A percentile compares a stretch with the other conserved stretches of the same genome.
Evolutionary conservation across 768 basidiomycete genomes (phyloP).

Genomic region (Lactarius sanguifluus): DNA sequence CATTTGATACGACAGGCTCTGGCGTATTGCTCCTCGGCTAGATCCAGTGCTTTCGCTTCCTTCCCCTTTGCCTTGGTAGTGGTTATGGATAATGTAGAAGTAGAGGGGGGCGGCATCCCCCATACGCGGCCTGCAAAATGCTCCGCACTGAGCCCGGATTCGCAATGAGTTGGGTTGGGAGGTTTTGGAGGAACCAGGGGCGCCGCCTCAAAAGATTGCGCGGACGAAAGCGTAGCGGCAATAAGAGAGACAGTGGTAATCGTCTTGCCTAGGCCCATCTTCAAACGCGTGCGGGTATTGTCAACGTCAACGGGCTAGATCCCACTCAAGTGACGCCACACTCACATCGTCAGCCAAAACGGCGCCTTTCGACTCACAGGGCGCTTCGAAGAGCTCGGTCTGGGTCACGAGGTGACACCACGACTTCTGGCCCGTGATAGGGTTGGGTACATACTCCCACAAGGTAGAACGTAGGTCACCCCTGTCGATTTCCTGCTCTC

Average conservation of each 20-base stretch:
- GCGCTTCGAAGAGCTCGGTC: conserved; percentile 65
- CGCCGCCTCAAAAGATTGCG: conserved; percentile 57
- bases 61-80: conserved; percentile 62
- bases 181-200: conserved; percentile 49
- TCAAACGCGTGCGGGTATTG: conserved; percentile 1
- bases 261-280: conserved; percentile 99
- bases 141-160: conserved; percentile 39
- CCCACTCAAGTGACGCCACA: conserved; percentile 21
- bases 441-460: conserved; percentile 62
- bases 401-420: conserved; percentile 90
- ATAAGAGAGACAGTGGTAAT: conserved; percentile 94
- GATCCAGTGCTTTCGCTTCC: conserved; percentile 64
- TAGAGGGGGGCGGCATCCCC: conserved; percentile 67
- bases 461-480: conserved; percentile 68
- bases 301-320: conserved; percentile 7
- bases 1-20: conserved; percentile 76
- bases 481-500: conserved; percentile 65
- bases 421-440: conserved; percentile 44
- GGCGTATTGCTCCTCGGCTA: conserved; percentile 64
- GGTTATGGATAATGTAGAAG: conserved; percentile 31
- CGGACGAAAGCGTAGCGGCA: conserved; percentile 75
- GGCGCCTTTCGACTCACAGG: conserved; percentile 76
- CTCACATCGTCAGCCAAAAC: conserved; percentile 97
- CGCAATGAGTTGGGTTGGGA: conserved; percentile 34
- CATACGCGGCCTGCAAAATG: conserved; percentile 82